Evolutionary conservation across 345 rosid genomes (phyloP), one percentile per base, ranked within the genome.

Genomic region (Passiflora organensis): DNA sequence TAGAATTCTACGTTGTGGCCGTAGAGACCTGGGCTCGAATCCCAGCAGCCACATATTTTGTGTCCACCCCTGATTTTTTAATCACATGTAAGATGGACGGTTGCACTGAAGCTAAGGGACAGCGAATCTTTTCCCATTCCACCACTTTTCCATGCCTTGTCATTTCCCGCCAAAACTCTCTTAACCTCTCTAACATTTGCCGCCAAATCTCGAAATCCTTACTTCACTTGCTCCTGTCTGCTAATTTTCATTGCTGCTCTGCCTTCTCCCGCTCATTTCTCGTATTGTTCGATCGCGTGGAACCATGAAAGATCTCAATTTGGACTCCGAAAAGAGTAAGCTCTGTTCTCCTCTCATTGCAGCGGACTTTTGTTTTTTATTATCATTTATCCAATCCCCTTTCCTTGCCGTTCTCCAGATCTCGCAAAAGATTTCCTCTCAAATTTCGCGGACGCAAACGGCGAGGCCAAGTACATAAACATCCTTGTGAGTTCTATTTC

Each of bases 21-120:
- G 83, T 86, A 76, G 82, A 78, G 91, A 82, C 82, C 84, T 82
- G 79, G 86, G 88, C 86, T 85, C 81, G 86, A 88, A 80, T 85
- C 91, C 89, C 80, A 88, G 80, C 85, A 85, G 91, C 88, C 87
- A 80, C 85, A 83, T 0, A 1, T 25, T 13, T 16, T 28, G 34
- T 3, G 5, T 28, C 34, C 34, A 28, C 8, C 34, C 5, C 8
- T 28, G n/a, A n/a, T 28, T 28, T 8, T 2, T 8, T 28, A 28
- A 28, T 28, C 34, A 28, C 34, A 28, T n/a, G n/a, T n/a, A n/a
- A n/a, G n/a, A n/a, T n/a, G n/a, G n/a, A n/a, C n/a, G n/a, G n/a
- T n/a, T n/a, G n/a, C n/a, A n/a, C n/a, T n/a, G n/a, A n/a, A n/a
- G n/a, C n/a, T n/a, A n/a, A n/a, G n/a, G n/a, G n/a, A n/a, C n/a